Conservation (phyloP, 768 basidiomycete species). For the Rhizopogon sp. region DNA sequence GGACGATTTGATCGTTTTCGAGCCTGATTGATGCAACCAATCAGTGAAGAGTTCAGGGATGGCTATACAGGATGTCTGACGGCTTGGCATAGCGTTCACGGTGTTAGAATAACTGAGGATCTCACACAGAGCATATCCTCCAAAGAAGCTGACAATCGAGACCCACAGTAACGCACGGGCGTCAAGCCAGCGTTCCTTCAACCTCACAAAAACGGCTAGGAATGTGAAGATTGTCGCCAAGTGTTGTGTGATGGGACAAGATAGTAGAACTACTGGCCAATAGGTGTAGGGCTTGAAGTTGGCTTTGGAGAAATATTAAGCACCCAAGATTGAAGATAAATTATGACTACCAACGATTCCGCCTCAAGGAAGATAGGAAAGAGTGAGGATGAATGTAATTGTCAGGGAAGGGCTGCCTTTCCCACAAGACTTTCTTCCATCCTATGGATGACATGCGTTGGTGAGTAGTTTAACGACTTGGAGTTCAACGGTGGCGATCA, state of each 20-base stretch:
- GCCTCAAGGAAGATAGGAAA: slow-evolving; percentile 75
- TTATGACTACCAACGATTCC: slow-evolving; percentile 56
- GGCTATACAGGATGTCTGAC: slow-evolving; percentile 15
- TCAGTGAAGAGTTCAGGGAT: slow-evolving; percentile 1
- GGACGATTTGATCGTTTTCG: slow-evolving; percentile 73
- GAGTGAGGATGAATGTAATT: slow-evolving; percentile 73
- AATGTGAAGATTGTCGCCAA: slow-evolving; percentile 78
- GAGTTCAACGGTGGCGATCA: neutral
- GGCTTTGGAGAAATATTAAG: slow-evolving; percentile 36
- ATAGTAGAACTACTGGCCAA: slow-evolving; percentile 61
- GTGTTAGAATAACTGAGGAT: slow-evolving; percentile 38
- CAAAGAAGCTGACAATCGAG: slow-evolving; percentile 53
- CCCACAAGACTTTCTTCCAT: slow-evolving; percentile 83
- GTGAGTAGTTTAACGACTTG: too few relatives aligned
- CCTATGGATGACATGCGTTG: slow-evolving; percentile 17
- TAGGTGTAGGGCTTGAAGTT: slow-evolving; percentile 81
- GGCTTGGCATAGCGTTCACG: slow-evolving; percentile 13
- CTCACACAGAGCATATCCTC: slow-evolving; percentile 63
- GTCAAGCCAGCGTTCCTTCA: slow-evolving; percentile 61
- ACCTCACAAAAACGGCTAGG: slow-evolving; percentile 69
- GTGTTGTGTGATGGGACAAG: slow-evolving; percentile 81
- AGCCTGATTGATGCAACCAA: slow-evolving; percentile 37
- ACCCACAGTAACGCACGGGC: slow-evolving; percentile 65
- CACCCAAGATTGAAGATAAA: neutral
- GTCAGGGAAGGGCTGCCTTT: slow-evolving; percentile 69